A percentile compares a stretch with the other conserved stretches of the same genome.
phyloP scores from a whole-genome alignment of 2,329 filamentous ascomycete genomes.

The Cercospora janseana region DNA sequence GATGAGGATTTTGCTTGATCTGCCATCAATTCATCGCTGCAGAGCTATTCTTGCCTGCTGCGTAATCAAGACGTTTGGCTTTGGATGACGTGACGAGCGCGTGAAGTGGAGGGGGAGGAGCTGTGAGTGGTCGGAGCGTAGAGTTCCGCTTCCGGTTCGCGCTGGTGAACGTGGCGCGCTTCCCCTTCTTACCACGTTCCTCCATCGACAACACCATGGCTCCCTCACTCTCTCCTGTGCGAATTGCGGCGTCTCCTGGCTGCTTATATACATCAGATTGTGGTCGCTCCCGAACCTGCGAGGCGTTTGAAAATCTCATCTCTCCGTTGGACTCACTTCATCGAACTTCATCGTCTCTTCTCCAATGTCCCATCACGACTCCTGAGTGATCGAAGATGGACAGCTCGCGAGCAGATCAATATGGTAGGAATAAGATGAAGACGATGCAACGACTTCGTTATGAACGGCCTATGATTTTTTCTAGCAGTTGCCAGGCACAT shows the following conservation, averaged over 20 bases:
- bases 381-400: not conserved
- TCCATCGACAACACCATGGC: conserved; percentile 11
- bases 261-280: conserved; percentile 11
- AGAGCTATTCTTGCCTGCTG: not conserved
- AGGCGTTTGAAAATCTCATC: conserved; percentile 16
- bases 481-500: conserved; percentile 9
- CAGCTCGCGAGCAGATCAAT: not conserved
- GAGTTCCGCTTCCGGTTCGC: conserved; percentile 2
- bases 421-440: conserved; percentile 14
- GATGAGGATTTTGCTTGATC: not conserved
- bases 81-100: not conserved
- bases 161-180: not conserved
- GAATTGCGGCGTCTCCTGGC: conserved; percentile 7
- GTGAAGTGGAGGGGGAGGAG: not conserved
- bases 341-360: conserved; percentile 17
- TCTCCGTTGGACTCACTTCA: conserved; percentile 9
- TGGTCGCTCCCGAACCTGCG: conserved; percentile 5
- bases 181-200: conserved; percentile 5
- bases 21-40: not conserved
- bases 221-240: conserved; percentile 7
- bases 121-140: conserved; percentile 2
- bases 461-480: conserved; percentile 5
- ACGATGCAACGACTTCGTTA: conserved; percentile 13
- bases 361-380: conserved; percentile 10
- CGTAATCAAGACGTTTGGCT: not conserved